These are phyloP conservation scores for Cystofilobasidium bisporidii DNA, from an alignment of 768 basidiomycete genomes.

Conservation along the genomic window DNA sequence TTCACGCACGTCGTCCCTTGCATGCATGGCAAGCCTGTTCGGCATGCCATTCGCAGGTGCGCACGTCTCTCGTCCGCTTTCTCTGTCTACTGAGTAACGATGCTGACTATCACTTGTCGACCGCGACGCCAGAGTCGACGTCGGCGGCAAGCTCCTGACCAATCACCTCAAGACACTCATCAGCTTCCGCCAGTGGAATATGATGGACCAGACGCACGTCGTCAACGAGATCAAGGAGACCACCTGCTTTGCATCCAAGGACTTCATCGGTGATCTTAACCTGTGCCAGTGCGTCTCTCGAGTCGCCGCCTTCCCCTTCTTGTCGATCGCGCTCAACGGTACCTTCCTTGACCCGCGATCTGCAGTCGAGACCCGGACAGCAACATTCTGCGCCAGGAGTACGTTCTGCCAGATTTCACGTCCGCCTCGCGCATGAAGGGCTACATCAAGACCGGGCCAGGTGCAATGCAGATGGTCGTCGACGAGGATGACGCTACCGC, in stretches of 20 bases:
- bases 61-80: constrained; percentile 13
- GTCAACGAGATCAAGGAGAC: constrained; percentile 86
- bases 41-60: constrained; percentile 74
- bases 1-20: constrained; percentile 87
- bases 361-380: constrained; percentile 42
- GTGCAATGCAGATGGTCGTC: constrained; percentile 48
- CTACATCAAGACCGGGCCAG: constrained; percentile 45
- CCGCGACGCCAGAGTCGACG: constrained; percentile 59
- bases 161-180: constrained; percentile 90
- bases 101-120: neutral
- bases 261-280: constrained; percentile 64
- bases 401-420: constrained; percentile 79
- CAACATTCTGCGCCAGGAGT: constrained; percentile 73
- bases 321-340: too few species aligned
- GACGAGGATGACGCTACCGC: neutral
- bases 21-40: constrained; percentile 61
- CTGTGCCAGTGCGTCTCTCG: constrained; percentile 65
- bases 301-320: neutral
- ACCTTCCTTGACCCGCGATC: neutral
- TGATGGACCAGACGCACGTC: constrained; percentile 94
- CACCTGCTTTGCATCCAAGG: constrained; percentile 72
- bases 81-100: too few species aligned
- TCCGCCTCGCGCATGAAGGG: constrained; percentile 40
- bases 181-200: constrained; percentile 93
- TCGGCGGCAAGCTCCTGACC: constrained; percentile 89